Base-by-base conservation (phyloP, 257 asterid species). In the Solanum chaucha region DNA sequence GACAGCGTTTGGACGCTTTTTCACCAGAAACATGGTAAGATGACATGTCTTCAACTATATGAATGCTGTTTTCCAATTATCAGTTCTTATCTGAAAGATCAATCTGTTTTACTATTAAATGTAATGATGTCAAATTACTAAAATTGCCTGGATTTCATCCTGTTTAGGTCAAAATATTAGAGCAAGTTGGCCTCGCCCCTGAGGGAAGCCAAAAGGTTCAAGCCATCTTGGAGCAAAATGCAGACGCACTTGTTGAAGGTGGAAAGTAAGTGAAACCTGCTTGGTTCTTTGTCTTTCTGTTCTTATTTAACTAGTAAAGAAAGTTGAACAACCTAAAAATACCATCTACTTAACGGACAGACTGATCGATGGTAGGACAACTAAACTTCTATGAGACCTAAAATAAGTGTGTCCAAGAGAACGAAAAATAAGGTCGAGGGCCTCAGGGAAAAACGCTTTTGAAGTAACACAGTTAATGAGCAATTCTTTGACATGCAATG, bases 11-110 rank as follows among this genome's bases (percentile, higher is more conserved):
- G 88, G 88, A 36, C 85, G 88, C 55, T 74, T 86, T 73, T 38
- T 86, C 84, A 86, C 88, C 73, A 58, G 85, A 86, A 86, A 86
- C 59, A 86, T 86, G 88, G 88, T 86, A 74, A 86, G 85, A 12
- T 75, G 9, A 86, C 44, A 58, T 10, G 6, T 72, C 4, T 71
- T 58, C 40, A 6, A 44, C 12, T 15, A 26, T 46, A 48, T 28
- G 85, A 46, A 46, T 8, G 14, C 0, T 46, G 28, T 46, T 48
- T 80, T 17, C 41, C 68, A 80, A 17, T 80, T 28, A 28, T 80
- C 67, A 46, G 6, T 65, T 15, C n/a, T 36, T 30, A 38, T 12
- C 24, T 15, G 22, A 64, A 84, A 15, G 9, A 34, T 40, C 14
- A 4, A 4, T 64, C 17, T n/a, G 6, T 38, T 36, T 15, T 61